Conservation (phyloP, 768 basidiomycete species). For the Pleurotus pulmonarius region DNA sequence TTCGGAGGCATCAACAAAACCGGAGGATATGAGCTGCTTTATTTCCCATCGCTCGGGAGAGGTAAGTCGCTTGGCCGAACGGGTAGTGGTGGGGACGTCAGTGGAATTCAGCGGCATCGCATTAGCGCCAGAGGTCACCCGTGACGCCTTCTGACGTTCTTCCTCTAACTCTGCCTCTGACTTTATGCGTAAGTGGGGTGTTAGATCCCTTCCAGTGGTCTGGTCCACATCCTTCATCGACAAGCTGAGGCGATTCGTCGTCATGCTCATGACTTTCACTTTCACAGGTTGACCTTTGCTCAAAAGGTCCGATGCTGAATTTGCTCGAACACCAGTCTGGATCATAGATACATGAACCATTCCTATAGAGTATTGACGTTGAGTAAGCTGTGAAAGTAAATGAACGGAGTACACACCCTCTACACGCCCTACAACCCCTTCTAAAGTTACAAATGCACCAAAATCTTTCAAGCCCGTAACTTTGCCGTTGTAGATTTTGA, state of each 20-base stretch:
- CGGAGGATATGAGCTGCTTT: slow-evolving; percentile 96
- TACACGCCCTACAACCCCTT: slow-evolving; percentile 79
- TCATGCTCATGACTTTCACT: slow-evolving; percentile 94
- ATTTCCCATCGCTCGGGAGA: slow-evolving; percentile 99
- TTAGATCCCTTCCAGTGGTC: slow-evolving; percentile 80
- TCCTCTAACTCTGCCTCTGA: slow-evolving; percentile 93
- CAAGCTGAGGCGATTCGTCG: slow-evolving; percentile 74
- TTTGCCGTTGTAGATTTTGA: slow-evolving; percentile 91
- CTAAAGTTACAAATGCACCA: slow-evolving; percentile 89
- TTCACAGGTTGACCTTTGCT: slow-evolving; percentile 84
- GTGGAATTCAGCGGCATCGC: slow-evolving; percentile 70
- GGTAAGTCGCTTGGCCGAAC: slow-evolving; percentile 85
- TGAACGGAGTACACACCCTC: slow-evolving; percentile 63
- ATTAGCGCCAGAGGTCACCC: slow-evolving; percentile 79
- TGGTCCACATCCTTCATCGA: slow-evolving; percentile 99
- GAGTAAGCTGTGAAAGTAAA: background rate
- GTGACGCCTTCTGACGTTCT: slow-evolving; percentile 59
- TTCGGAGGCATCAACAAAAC: slow-evolving; percentile 87
- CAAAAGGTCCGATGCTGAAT: slow-evolving; percentile 83
- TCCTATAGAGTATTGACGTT: slow-evolving; percentile 44
- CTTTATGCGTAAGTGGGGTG: slow-evolving; percentile 91
- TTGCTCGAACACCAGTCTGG: slow-evolving; percentile 78
- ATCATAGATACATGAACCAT: slow-evolving; percentile 97
- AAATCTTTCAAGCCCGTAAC: slow-evolving; percentile 90
- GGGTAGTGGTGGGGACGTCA: slow-evolving; percentile 43